Conservation (phyloP, 2,329 filamentous ascomycete genomes). For the Aspergillus ustus region DNA sequence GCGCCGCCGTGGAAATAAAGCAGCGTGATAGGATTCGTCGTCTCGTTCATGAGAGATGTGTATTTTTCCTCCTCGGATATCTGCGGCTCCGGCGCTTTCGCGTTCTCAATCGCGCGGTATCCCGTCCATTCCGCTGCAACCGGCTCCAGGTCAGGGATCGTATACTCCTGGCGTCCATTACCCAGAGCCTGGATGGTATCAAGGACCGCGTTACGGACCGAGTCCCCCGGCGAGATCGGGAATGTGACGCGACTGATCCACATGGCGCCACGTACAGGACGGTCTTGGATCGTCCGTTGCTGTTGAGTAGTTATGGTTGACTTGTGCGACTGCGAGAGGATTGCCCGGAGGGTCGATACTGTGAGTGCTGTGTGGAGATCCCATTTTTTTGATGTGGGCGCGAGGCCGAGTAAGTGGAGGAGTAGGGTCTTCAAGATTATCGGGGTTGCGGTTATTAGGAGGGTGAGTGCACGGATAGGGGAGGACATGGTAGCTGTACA, state of each 20-base stretch:
- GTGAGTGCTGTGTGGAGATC: not conserved
- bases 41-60: not conserved
- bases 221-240: not conserved
- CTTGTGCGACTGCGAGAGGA: not conserved
- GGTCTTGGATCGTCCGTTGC: not conserved
- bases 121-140: not conserved
- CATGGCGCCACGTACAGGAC: not conserved
- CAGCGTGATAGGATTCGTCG: not conserved
- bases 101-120: not conserved
- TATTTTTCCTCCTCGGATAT: not conserved
- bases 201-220: not conserved
- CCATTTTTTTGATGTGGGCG: not conserved
- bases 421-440: not conserved
- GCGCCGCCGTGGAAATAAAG: not conserved
- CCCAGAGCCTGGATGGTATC: not conserved
- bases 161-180: not conserved
- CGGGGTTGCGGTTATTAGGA: not conserved
- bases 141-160: not conserved
- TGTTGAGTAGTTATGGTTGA: not conserved
- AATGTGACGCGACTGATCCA: not conserved
- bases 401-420: not conserved
- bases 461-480: not conserved
- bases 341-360: not conserved
- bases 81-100: not conserved
- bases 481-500: not conserved